phyloP scores from a whole-genome alignment of 345 rosid species.

The Euphorbia lathyris region DNA sequence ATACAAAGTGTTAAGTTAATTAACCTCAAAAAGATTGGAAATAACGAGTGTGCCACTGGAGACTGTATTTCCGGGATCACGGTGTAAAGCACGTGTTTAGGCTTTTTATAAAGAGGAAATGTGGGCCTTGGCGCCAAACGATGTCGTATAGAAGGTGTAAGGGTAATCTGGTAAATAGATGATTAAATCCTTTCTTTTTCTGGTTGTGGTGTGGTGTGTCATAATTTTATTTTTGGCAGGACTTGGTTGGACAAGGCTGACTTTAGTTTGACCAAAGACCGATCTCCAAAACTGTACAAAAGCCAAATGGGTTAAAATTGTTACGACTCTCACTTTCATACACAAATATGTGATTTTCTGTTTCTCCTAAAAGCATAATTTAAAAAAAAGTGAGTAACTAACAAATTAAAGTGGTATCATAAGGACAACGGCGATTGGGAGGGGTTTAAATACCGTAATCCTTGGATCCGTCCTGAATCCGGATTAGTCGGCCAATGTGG shows the following conservation, averaged over 20 bases:
- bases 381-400: too few relatives aligned
- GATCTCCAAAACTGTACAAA: neutral
- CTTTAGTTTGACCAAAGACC: constrained; percentile 7
- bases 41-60: constrained; percentile 36
- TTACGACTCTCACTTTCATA: too few relatives aligned
- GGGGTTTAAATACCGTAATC: too few relatives aligned
- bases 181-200: neutral
- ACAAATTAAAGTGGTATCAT: too few relatives aligned
- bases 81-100: constrained; percentile 61
- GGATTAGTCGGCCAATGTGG: too few relatives aligned
- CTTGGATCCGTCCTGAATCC: too few relatives aligned
- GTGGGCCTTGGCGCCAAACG: neutral
- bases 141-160: neutral
- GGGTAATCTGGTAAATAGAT: neutral
- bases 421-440: too few relatives aligned
- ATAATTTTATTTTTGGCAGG: neutral
- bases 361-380: too few relatives aligned
- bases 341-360: too few relatives aligned
- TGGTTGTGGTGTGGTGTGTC: neutral
- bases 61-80: constrained; percentile 40
- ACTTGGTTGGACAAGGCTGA: neutral
- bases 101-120: constrained; percentile 33
- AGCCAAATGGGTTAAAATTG: neutral
- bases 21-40: constrained; percentile 15
- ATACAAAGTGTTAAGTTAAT: neutral